These are phyloP conservation scores for Pterulicium gracile DNA, from an alignment of 1,284 basidiomycete genomes.

Conservation along the genomic window DNA sequence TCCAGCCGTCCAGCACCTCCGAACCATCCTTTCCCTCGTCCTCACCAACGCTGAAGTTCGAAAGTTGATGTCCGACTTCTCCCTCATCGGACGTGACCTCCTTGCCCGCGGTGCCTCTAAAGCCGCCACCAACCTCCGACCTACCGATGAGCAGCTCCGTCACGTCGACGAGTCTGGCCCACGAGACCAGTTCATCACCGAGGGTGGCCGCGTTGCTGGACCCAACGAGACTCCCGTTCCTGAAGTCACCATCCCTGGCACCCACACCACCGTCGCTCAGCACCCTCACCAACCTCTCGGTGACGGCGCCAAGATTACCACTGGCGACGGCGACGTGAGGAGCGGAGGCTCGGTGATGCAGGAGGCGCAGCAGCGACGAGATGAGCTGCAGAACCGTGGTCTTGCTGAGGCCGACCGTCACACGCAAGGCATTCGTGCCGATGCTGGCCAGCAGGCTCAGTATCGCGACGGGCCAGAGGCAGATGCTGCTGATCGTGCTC, in stretches of 20 bases:
- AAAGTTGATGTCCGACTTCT: slow-evolving; percentile 79
- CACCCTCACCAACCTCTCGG: background rate
- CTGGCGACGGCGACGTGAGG: background rate
- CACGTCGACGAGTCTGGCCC: slow-evolving; percentile 65
- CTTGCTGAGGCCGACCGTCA: background rate
- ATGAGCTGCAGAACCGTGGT: background rate
- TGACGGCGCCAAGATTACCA: background rate
- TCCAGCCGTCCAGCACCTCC: slow-evolving; percentile 75
- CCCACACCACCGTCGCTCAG: background rate
- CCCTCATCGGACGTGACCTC: slow-evolving; percentile 78
- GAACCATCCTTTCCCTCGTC: slow-evolving; percentile 74
- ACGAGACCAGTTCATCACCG: slow-evolving; percentile 44
- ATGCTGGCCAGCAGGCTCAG: too few relatives aligned
- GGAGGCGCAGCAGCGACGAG: background rate
- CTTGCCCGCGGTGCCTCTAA: slow-evolving; percentile 71
- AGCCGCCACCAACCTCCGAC: slow-evolving; percentile 64
- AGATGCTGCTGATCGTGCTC: too few relatives aligned
- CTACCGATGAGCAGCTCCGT: slow-evolving; percentile 51
- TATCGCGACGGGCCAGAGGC: too few relatives aligned
- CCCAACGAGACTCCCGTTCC: background rate
- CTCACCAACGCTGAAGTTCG: slow-evolving; percentile 88
- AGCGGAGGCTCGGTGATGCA: background rate
- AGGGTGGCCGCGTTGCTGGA: slow-evolving; percentile 20
- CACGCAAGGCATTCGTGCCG: background rate
- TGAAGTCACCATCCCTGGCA: background rate